Base-by-base conservation (phyloP, 352 stramenopile species). In the Pythium dissotocum region DNA sequence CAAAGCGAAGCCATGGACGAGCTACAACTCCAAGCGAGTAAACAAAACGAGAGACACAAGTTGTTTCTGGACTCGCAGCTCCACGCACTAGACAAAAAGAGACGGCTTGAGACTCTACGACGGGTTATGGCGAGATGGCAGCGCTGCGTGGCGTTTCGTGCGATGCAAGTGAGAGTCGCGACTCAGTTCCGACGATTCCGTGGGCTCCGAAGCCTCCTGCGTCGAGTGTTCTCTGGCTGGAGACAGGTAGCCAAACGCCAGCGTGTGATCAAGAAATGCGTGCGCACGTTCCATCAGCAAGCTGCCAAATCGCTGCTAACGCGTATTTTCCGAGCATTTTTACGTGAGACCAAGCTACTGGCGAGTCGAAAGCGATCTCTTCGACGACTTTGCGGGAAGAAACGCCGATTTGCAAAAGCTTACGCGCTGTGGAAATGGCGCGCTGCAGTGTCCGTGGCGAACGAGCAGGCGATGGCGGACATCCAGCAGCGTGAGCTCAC, bases 1-100 rank as follows among this genome's bases (percentile, higher is more conserved):
- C 73, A 88, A 35, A 63, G 71, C 40, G 72, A 73, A 1, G 67
- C 62, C 6, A 57, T 78, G n/a, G 58, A 44, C 7, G 78, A 81
- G 49, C 63, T 87, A 18, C 72, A 83, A 35, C 53, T 51, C 26
- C 53, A 61, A 6, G 78, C 74, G 26, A 40, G 63, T 0, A 54
- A 55, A n/a, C 69, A 82, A 18, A 61, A 78, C 32, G 61, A 72
- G 3, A 57, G 59, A 32, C 56, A 76, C 30, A 24, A 61, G n/a
- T 48, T 32, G 28, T 73, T 81, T 38, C 33, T 56, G 4, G 57
- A 66, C 16, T 4, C 70, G 4, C 70, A 83, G 65, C 33, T 58
- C 7, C 58, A 77, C 18, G 59, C 54, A 38, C 49, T 73, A 2
- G 38, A 68, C 18, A 55, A 48, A 16, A 75, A 69, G 14, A 73